phyloP scores from a whole-genome alignment of 2,329 filamentous ascomycete genomes.

The Juglanconis oblonga region DNA sequence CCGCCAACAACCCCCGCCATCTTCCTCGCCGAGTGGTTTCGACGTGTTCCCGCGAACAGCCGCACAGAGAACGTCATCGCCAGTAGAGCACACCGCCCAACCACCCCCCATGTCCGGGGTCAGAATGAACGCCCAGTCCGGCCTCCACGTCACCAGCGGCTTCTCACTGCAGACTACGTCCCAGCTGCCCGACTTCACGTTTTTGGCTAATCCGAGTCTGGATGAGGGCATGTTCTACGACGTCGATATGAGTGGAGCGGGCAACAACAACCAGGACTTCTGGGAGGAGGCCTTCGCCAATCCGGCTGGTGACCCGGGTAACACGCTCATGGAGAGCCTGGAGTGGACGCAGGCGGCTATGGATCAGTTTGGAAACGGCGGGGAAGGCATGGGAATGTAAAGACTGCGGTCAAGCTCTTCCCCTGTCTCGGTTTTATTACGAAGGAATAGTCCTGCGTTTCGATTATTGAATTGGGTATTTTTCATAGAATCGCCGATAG shows the following conservation, averaged over 20 bases:
- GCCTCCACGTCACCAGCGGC: not conserved
- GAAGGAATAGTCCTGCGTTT: too few species aligned
- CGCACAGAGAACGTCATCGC: not conserved
- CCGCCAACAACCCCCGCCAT: too few species aligned
- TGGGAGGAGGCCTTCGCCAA: conserved; percentile 39
- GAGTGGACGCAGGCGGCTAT: conserved; percentile 26
- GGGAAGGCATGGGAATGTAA: not conserved
- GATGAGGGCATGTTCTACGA: conserved; percentile 22
- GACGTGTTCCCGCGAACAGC: not conserved
- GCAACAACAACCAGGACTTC: conserved; percentile 28
- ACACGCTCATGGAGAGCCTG: conserved; percentile 30
- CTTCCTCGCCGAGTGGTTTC: not conserved
- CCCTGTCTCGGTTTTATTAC: too few species aligned
- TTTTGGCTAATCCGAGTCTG: conserved; percentile 19
- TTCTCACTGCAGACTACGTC: not conserved
- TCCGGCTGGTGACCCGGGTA: conserved; percentile 30
- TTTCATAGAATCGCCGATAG: too few species aligned
- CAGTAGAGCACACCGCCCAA: not conserved
- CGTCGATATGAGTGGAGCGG: conserved; percentile 27
- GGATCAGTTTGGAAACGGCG: not conserved
- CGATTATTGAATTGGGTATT: too few species aligned
- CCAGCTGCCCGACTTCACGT: conserved; percentile 15
- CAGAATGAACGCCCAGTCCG: not conserved
- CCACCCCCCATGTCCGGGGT: not conserved
- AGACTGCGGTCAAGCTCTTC: too few species aligned